Base-by-base conservation (phyloP, 208 protist genomes). In the Trypanosoma brucei region DNA sequence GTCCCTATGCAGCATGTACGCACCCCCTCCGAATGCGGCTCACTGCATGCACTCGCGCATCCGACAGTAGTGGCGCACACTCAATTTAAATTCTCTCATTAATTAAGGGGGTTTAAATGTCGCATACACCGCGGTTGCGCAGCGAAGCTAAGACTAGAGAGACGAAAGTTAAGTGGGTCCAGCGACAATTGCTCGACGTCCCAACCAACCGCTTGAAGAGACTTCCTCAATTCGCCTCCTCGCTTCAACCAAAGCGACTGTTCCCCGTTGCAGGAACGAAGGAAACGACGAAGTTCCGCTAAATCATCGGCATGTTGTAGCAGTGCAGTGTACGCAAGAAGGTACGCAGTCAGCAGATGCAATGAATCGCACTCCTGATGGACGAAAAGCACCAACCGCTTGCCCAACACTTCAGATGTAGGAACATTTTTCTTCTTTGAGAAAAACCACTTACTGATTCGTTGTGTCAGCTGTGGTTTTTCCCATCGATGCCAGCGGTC, bases 341-440 rank as follows among this genome's bases (percentile, higher is more conserved):
- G 70, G 52, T 89, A 84, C 3, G 86, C 86, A 3, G 79, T 80
- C 35, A 93, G 63, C 1, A 93, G 67, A 61, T 93, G 73, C 42
- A 76, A 36, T 2, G 68, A 55, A 3, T 75, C 65, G 59, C 86
- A 93, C n/a, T 82, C 78, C 31, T 82, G 60, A 34, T 89, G 83
- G 22, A 93, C 77, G 2, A 93, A 58, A 0, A 93, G 62, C 11
- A 78, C 76, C 37, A 93, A 75, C 3, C 79, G 78, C 39, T 75
- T 39, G 22, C 52, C 3, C 46, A 60, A 49, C 1, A 57, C 11
- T 14, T 52, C 38, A 34, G 52, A 40, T 35, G 56, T 3, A 11
- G 34, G 6, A 14, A n/a, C 48, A 13, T 40, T 38, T 49, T 62
- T 62, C 46, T 11, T n/a, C 36, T 2, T 22, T 51, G 48, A 6